These are phyloP conservation scores for Pyrenochaeta sp. DNA, from an alignment of 2,329 filamentous ascomycete species.

Conservation along the genomic window DNA sequence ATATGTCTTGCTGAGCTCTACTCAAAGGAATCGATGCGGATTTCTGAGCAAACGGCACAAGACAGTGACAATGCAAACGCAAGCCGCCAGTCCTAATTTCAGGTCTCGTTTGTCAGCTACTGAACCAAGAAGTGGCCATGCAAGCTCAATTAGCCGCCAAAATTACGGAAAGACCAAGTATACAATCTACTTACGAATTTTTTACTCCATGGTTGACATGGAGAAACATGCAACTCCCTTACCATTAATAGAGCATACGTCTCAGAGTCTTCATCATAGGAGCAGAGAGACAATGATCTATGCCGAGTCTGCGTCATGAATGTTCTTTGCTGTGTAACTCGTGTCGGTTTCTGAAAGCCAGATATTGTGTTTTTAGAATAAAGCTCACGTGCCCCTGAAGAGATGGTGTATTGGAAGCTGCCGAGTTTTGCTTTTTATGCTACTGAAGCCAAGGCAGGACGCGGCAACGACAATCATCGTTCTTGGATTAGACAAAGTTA, in stretches of 20 bases:
- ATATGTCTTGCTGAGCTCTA: neutral
- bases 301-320: neutral
- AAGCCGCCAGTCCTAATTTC: slow-evolving; percentile 5
- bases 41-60: too few relatives aligned
- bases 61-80: neutral
- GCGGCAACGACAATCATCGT: neutral
- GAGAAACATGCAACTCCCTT: neutral
- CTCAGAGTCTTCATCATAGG: neutral
- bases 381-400: neutral
- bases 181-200: neutral
- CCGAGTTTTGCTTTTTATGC: too few relatives aligned
- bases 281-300: neutral
- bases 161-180: neutral
- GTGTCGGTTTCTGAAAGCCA: too few relatives aligned
- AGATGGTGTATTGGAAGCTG: neutral
- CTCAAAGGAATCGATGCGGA: neutral
- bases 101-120: neutral
- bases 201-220: neutral
- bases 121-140: neutral
- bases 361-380: too few relatives aligned
- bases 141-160: slow-evolving; percentile 1
- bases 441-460: neutral
- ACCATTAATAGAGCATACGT: neutral
- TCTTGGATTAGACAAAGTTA: neutral
- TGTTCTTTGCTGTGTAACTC: neutral